These are phyloP conservation scores for Colletotrichum sp. DNA, from an alignment of 2,329 filamentous ascomycete genomes.

Conservation along the genomic window DNA sequence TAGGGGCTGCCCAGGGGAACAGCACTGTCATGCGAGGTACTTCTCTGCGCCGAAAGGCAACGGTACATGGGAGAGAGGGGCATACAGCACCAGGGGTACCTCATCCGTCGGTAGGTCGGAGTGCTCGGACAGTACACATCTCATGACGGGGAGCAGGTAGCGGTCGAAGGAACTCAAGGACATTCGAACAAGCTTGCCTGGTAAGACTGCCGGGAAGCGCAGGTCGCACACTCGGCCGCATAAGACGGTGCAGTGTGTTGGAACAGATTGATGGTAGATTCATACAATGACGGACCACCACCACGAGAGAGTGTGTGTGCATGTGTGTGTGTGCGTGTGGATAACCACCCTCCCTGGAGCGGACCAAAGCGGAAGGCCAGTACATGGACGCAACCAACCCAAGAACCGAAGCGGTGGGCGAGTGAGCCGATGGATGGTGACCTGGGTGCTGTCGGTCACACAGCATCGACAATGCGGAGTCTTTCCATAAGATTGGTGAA, in stretches of 20 bases:
- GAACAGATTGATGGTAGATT: neutral
- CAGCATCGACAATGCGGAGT: neutral
- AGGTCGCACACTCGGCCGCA: conserved; percentile 18
- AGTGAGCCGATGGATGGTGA: neutral
- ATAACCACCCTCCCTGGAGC: neutral
- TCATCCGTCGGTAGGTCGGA: neutral
- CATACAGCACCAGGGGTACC: neutral
- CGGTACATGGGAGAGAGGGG: neutral
- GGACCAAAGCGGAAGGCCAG: neutral
- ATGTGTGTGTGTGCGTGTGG: neutral
- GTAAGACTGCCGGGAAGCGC: conserved; percentile 10
- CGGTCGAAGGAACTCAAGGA: neutral
- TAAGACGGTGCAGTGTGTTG: conserved; percentile 4
- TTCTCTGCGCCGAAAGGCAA: neutral
- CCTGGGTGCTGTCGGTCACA: neutral
- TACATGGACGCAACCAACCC: neutral
- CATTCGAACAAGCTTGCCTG: conserved; percentile 16
- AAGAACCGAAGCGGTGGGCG: neutral
- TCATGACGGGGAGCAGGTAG: neutral
- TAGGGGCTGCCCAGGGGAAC: neutral
- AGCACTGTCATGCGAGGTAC: neutral
- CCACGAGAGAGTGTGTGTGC: neutral
- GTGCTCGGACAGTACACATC: neutral
- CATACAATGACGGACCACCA: neutral
- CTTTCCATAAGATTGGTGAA: neutral